phyloP scores from a whole-genome alignment of 2,329 filamentous ascomycete genomes.

The Salinomyces thailandicus region DNA sequence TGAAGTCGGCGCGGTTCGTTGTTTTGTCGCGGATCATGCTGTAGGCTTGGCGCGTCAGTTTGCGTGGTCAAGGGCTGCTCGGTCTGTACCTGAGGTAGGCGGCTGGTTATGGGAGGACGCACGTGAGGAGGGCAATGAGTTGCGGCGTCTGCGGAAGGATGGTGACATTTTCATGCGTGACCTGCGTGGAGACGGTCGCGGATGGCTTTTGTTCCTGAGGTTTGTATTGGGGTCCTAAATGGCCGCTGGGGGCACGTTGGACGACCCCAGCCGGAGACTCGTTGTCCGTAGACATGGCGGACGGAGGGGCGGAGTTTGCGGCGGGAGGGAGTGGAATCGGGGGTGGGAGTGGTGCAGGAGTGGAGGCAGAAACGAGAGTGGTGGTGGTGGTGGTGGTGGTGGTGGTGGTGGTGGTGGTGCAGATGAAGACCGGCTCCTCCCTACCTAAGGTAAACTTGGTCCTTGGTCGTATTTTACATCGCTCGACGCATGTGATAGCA shows the following conservation, averaged over 20 bases:
- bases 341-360: too few relatives aligned
- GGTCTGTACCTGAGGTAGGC: too few relatives aligned
- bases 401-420: too few relatives aligned
- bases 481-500: too few relatives aligned
- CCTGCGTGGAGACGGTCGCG: slow-evolving; percentile 68
- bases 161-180: slow-evolving; percentile 77
- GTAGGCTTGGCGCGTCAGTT: slow-evolving; percentile 5
- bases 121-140: slow-evolving; percentile 95
- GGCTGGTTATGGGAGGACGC: slow-evolving; percentile 37
- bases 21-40: slow-evolving; percentile 93
- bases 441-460: too few relatives aligned
- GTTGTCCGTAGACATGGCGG: slow-evolving; percentile 7
- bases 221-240: slow-evolving; percentile 71
- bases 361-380: too few relatives aligned
- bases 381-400: too few relatives aligned
- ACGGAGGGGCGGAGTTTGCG: too few relatives aligned
- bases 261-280: slow-evolving; percentile 7
- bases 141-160: slow-evolving; percentile 89
- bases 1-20: slow-evolving; percentile 89
- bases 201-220: slow-evolving; percentile 60
- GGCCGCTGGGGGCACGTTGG: slow-evolving; percentile 40
- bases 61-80: slow-evolving; percentile 1
- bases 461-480: too few relatives aligned
- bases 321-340: too few relatives aligned
- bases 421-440: too few relatives aligned